Percentiles rank a stretch among this genome's conserved stretches.
Evolutionary conservation across 495 filamentous ascomycete species (phyloP).

Genomic region (Penicillium waksmanii): DNA sequence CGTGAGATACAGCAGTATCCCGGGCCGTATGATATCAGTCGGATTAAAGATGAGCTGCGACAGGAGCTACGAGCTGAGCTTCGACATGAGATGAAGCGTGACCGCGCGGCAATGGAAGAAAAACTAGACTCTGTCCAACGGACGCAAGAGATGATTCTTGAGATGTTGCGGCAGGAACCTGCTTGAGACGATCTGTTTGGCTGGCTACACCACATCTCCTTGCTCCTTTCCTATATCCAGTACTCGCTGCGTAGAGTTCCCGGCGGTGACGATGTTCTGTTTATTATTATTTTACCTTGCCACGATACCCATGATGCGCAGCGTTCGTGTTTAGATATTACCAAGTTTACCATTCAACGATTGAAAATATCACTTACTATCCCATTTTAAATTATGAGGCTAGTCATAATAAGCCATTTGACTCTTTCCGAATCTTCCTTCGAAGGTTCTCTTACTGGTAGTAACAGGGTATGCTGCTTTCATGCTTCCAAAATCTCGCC

Average conservation of each 20-base stretch:
- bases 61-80: constrained; percentile 39
- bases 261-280: too few species aligned
- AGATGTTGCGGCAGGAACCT: constrained; percentile 49
- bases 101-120: constrained; percentile 38
- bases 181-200: constrained; percentile 16
- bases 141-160: constrained; percentile 51
- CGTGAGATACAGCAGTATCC: neutral
- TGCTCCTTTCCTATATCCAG: neutral
- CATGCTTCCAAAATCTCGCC: too few species aligned
- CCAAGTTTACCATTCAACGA: neutral
- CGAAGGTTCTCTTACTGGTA: too few species aligned
- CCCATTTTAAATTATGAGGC: too few species aligned
- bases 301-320: constrained; percentile 14
- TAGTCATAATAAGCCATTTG: too few species aligned
- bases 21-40: constrained; percentile 13
- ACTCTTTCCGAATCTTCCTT: too few species aligned
- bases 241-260: too few species aligned
- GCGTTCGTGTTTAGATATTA: neutral
- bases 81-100: constrained; percentile 37
- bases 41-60: constrained; percentile 44
- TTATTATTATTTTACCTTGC: constrained; percentile 7
- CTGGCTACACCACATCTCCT: neutral
- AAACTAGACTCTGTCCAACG: constrained; percentile 46
- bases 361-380: too few species aligned
- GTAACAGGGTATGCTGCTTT: too few species aligned